Conservation (phyloP, 768 basidiomycete species). For the Termitomyces sp. region DNA sequence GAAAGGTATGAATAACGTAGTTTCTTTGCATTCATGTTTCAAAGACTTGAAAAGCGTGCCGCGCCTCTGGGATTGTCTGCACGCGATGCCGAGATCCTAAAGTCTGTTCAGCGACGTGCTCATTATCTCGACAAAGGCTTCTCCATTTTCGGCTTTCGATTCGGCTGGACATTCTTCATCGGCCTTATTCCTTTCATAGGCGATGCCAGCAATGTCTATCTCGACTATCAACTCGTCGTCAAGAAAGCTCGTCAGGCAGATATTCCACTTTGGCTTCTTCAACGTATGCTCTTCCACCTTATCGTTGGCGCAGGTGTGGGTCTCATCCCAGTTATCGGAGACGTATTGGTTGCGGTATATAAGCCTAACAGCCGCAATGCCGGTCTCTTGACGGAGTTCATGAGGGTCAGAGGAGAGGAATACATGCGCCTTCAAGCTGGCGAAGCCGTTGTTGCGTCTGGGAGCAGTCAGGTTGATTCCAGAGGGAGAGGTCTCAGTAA, state of each 20-base stretch:
- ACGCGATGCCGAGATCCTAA: slow-evolving; percentile 71
- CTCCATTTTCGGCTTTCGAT: slow-evolving; percentile 69
- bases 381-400: slow-evolving; percentile 76
- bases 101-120: slow-evolving; percentile 69
- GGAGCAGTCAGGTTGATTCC: slow-evolving; percentile 7
- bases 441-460: slow-evolving; percentile 12
- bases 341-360: slow-evolving; percentile 69
- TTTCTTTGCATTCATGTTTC: background rate
- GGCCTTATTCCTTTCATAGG: slow-evolving; percentile 70
- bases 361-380: slow-evolving; percentile 92
- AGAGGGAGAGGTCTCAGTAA: slow-evolving; percentile 20
- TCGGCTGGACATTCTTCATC: slow-evolving; percentile 86
- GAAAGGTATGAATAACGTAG: slow-evolving; percentile 43
- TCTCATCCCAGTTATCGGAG: slow-evolving; percentile 67
- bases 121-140: slow-evolving; percentile 89
- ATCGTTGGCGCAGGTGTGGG: slow-evolving; percentile 62
- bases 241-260: slow-evolving; percentile 74
- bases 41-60: slow-evolving; percentile 41
- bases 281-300: slow-evolving; percentile 76
- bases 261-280: slow-evolving; percentile 57
- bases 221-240: slow-evolving; percentile 77
- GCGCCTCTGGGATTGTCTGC: slow-evolving; percentile 72
- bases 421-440: slow-evolving; percentile 47
- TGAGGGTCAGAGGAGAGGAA: slow-evolving; percentile 74
- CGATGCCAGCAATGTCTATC: slow-evolving; percentile 52